Conservation (phyloP, 2,329 filamentous ascomycete species). For the Colletotrichum sp. region DNA sequence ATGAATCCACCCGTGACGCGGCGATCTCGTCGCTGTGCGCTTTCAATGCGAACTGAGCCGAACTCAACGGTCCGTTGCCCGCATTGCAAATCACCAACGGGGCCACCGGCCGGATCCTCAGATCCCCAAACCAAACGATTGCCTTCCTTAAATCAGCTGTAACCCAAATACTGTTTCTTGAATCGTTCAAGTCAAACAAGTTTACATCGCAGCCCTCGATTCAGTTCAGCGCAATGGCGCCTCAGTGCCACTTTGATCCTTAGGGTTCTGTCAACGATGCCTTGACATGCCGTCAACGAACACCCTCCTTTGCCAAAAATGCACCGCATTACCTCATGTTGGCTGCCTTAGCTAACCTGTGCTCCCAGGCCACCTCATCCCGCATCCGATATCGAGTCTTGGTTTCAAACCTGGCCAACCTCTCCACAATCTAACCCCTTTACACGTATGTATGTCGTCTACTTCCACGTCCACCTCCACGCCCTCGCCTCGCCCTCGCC, state of each 20-base stretch:
- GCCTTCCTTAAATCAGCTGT: not conserved
- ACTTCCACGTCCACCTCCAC: not conserved
- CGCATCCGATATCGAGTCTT: conserved; percentile 1
- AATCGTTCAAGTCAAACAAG: not conserved
- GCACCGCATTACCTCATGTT: not conserved
- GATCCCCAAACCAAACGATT: not conserved
- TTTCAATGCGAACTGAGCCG: not conserved
- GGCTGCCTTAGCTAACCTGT: not conserved
- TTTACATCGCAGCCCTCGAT: not conserved
- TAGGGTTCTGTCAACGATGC: not conserved
- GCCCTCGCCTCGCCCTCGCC: not conserved
- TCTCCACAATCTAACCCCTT: conserved; percentile 10
- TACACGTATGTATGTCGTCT: not conserved
- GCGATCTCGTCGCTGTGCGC: not conserved
- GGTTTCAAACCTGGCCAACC: conserved; percentile 6
- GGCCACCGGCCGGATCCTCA: not conserved
- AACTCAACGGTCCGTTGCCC: not conserved
- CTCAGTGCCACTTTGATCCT: not conserved
- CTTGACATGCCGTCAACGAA: not conserved
- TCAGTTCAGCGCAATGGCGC: not conserved
- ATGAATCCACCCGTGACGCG: conserved; percentile 14
- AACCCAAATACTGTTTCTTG: not conserved
- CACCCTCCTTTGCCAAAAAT: not conserved
- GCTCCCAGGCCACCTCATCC: not conserved
- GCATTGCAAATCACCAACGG: not conserved